Base-by-base conservation (phyloP, 78 protist species). In the Dictyostelium purpureum region DNA sequence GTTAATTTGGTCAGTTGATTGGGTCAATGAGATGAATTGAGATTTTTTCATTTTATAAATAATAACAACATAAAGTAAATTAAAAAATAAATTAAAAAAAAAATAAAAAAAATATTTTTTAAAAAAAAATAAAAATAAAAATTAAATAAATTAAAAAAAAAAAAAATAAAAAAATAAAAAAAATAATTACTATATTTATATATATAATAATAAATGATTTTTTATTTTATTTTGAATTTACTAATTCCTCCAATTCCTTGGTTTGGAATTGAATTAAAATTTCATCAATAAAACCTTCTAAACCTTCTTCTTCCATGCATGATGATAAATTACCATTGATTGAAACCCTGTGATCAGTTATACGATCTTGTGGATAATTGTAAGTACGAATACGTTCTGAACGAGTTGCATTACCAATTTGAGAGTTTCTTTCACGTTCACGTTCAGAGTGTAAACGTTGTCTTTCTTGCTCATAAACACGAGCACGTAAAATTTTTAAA, bases 271-370 rank as follows among this genome's bases (percentile, higher is more conserved):
- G 69, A 28, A 81, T 33, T 43, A 90, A 59, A 12, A 90, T 75
- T 21, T 73, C 91, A 4, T 92, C 95, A 45, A 85, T 73, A 12
- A 93, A 57, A 35, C 43, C 21, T 38, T 79, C 93, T 10, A 93
- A 37, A 28, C 42, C 21, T 49, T 83, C 89, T 26, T 87, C 92
- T 4, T 54, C 21, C 93, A 93, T 85, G 21, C 88, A 31, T 21
- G 61, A 21, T 4, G 75, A 51, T 11, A 94, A 51, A 33, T 69
- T 83, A 38, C 79, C 28, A 4, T 89, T 65, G 12, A 89, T 5
- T n/a, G 63, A 49, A 76, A 90, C 77, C 1, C 98, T 93, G 54
- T 97, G 99, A 79, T 97, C 99, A 19, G 99, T 98, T 51, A 98
- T 85, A 16, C 98, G 96, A 51, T 94, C 96, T 56, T 97, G 98